phyloP scores from a whole-genome alignment of 1,284 basidiomycete genomes.

The Moniliella sp. region DNA sequence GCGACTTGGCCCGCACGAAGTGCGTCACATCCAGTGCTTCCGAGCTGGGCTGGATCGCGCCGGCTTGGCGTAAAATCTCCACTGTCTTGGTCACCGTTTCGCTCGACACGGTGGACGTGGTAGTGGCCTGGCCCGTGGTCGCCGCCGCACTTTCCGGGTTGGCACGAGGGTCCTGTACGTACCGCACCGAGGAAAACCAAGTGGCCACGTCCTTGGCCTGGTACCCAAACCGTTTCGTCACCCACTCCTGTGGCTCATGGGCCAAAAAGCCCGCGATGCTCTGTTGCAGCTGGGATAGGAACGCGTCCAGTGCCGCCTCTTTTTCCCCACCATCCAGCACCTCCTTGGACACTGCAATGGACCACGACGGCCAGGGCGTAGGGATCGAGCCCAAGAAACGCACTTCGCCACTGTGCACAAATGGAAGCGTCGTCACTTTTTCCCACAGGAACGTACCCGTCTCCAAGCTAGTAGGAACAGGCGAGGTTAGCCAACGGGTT shows the following conservation, averaged over 20 bases:
- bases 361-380: constrained; percentile 92
- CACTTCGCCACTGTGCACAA: constrained; percentile 1
- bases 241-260: constrained; percentile 5
- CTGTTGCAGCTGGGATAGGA: constrained; percentile 11
- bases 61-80: neutral
- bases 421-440: constrained; percentile 38
- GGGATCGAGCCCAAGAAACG: constrained; percentile 58
- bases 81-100: neutral
- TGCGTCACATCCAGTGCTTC: no score
- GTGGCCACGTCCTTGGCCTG: constrained; percentile 54
- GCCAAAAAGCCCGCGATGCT: constrained; percentile 11
- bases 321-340: constrained; percentile 1
- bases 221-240: constrained; percentile 34
- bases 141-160: constrained; percentile 3
- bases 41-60: neutral
- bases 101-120: neutral
- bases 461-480: constrained; percentile 1
- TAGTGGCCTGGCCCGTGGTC: neutral
- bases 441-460: constrained; percentile 50
- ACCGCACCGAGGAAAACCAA: constrained; percentile 26
- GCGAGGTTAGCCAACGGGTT: constrained; percentile 5
- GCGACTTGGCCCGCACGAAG: no score
- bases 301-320: constrained; percentile 5
- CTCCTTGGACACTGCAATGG: constrained; percentile 21
- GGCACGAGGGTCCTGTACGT: constrained; percentile 14